Base-by-base conservation (phyloP, 495 filamentous ascomycete species). In the Trichoderma reesei region DNA sequence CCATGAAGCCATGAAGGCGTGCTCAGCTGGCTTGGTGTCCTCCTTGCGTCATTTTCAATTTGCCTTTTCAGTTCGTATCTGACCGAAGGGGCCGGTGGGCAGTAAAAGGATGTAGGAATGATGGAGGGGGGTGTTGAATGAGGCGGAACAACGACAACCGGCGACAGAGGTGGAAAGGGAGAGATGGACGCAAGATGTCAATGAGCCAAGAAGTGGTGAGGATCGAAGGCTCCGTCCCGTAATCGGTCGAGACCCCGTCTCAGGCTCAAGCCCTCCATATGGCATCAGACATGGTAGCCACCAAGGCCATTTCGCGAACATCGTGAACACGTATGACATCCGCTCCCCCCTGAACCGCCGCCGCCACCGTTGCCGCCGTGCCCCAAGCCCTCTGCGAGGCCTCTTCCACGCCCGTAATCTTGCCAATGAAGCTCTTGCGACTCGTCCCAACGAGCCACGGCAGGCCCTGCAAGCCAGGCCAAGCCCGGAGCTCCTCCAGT, bases 251-350 rank as follows among this genome's bases (percentile, higher is more conserved):
- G 20, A 33, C 34, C 20, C 5, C 14, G 6, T 34, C 13, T 56
- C 11, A 31, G 10, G 6, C n/a, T 63, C 36, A 78, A 62, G 78
- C 76, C 69, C 89, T 79, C 81, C 89, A 92, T 66, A 98, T 90
- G 3, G 91, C 93, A 83, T 96, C 93, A 9, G 90, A 88, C 83
- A 98, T 91, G 71, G 85, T 88, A 4, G 85, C 85, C 26, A 96
- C 93, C 76, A 91, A 83, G 68, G 77, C 82, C 94, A 97, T 98
- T 79, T 96, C 89, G 66, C 78, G 74, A 5, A 92, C 91, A 82
- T 98, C 94, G 82, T 98, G 94, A 34, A 98, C 94, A 65, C 94
- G 80, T 26, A 98, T 89, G 63, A 98, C 86, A 81, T 98, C 94
- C 16, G 92, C 94, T 3, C 94, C 94, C n/a, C 91, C 91, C 63